Evolutionary conservation across 495 filamentous ascomycete genomes (phyloP), one percentile per base, ranked within the genome.

Genomic region (Penicillium maclennaniae): DNA sequence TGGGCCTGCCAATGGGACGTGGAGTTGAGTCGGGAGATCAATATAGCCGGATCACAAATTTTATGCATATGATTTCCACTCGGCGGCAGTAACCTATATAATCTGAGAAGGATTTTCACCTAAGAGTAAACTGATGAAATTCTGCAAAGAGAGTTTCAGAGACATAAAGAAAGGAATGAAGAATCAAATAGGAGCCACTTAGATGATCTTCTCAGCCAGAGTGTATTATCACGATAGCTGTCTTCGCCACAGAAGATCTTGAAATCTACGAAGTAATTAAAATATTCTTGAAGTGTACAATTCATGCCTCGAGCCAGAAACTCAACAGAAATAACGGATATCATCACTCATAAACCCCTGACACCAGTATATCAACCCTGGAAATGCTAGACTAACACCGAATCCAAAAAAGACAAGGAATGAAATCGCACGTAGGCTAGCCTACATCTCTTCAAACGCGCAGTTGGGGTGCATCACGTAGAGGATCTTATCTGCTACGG

Each of bases 391-490:
- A 47, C 28, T n/a, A 54, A 39, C 39, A 53, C 55, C 31, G 28
- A 56, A 41, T 43, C 62, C 46, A 36, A 61, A 37, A 60, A 7
- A 60, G 47, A 61, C 31, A 56, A 46, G 28, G 31, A 46, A 45
- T 37, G 38, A 36, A 47, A 45, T 17, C 40, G 54, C 40, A 25
- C 43, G 9, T 8, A 41, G n/a, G 1, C 28, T 36, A 14, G n/a
- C 43, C 68, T 49, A 73, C 56, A 81, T 71, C 60, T 87, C 85
- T 62, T 96, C 91, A 20, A 92, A 78, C 1, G 89, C 88, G 61
- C 89, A 93, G 67, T 97, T 97, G 17, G 93, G 93, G 79, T 98
- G 93, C 63, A 98, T 56, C 14, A 97, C 89, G 70, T 97, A 98
- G 26, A 95, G 81, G 6, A 85, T 76, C 69, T 79, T 82, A 37